Percentiles rank a stretch among this genome's conserved stretches.
These are phyloP conservation scores for Cokeromyces recurvatus DNA, from an alignment of 371 early-diverging fungal species.

Conservation along the genomic window DNA sequence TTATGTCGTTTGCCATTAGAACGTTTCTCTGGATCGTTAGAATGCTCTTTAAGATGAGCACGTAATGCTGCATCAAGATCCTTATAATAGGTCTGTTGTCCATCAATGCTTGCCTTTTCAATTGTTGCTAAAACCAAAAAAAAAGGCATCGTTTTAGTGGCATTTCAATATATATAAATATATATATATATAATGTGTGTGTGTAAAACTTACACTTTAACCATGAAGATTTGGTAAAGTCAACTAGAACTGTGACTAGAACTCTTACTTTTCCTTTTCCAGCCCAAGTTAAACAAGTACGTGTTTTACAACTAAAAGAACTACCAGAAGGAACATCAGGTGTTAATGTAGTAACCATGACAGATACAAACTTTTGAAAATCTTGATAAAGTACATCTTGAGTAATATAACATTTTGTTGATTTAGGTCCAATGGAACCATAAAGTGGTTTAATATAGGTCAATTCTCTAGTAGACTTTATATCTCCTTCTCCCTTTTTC, in stretches of 20 bases:
- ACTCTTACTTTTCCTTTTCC: slow-evolving; percentile 53
- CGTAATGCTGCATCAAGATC: slow-evolving; percentile 34
- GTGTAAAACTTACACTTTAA: slow-evolving; percentile 51
- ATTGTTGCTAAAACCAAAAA: slow-evolving; percentile 9
- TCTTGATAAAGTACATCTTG: slow-evolving; percentile 56
- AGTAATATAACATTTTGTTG: slow-evolving; percentile 59
- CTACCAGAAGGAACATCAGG: slow-evolving; percentile 84
- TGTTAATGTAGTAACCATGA: slow-evolving; percentile 62
- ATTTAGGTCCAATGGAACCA: slow-evolving; percentile 58
- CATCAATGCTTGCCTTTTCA: slow-evolving; percentile 39
- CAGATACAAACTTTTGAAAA: slow-evolving; percentile 49
- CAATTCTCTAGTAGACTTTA: slow-evolving; percentile 14
- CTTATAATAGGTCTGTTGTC: slow-evolving; percentile 55
- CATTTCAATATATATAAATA: not conserved
- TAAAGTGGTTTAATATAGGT: slow-evolving; percentile 36
- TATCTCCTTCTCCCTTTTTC: slow-evolving; percentile 19
- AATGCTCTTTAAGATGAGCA: slow-evolving; percentile 2
- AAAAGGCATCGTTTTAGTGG: not conserved
- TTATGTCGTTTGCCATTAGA: slow-evolving; percentile 1
- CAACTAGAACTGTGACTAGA: slow-evolving; percentile 61
- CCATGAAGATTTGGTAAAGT: slow-evolving; percentile 71
- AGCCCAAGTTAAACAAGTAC: slow-evolving; percentile 79
- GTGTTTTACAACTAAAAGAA: slow-evolving; percentile 68
- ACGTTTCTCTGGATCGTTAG: slow-evolving; percentile 1
- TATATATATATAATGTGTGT: no score